These are phyloP conservation scores for Plasmodium relictum DNA, from an alignment of 169 alveolate genomes.

Conservation along the genomic window DNA sequence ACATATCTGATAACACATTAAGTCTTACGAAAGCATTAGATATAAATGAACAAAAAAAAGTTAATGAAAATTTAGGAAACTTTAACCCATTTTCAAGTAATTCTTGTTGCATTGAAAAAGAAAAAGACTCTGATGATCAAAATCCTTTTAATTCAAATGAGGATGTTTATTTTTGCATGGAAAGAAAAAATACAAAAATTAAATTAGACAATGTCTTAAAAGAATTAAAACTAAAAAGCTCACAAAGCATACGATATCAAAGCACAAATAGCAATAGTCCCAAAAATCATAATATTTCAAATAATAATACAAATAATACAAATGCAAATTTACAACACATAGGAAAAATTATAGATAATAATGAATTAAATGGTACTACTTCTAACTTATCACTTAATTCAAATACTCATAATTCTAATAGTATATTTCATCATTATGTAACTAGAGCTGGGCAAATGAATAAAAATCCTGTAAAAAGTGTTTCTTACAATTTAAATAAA, in stretches of 20 bases:
- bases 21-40: not conserved
- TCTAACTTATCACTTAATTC: too few species aligned
- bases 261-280: not conserved
- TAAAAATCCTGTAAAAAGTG: constrained; percentile 13
- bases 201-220: constrained; percentile 21
- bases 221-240: constrained; percentile 29
- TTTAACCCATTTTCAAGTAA: constrained; percentile 31
- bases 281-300: constrained; percentile 1
- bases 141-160: constrained; percentile 7
- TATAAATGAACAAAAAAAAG: constrained; percentile 2
- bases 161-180: constrained; percentile 18
- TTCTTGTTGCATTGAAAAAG: constrained; percentile 22
- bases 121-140: not conserved
- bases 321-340: constrained; percentile 5
- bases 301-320: constrained; percentile 1
- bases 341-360: not conserved
- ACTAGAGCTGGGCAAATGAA: constrained; percentile 17
- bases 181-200: constrained; percentile 17
- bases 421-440: constrained; percentile 41
- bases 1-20: constrained; percentile 21
- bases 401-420: not conserved
- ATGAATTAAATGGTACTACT: not conserved
- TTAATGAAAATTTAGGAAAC: constrained; percentile 7
- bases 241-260: constrained; percentile 8
- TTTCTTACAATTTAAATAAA: not conserved